Conservation (phyloP, 208 protist genomes). For the Trypanosoma scelopori region DNA sequence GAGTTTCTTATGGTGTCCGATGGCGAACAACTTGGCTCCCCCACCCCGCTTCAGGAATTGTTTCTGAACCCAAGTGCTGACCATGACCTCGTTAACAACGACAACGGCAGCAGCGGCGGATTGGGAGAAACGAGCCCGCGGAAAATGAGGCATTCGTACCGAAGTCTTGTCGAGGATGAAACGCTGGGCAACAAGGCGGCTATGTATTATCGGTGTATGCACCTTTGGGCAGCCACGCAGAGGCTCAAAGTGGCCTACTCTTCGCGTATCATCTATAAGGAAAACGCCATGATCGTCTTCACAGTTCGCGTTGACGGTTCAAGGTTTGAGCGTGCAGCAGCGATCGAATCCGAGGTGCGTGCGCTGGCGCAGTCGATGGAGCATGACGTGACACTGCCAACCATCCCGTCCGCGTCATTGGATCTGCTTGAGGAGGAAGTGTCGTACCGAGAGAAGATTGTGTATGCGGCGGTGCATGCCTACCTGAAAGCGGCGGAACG, state of each 20-base stretch:
- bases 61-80: slow-evolving; percentile 30
- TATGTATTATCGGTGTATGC: slow-evolving; percentile 81
- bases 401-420: slow-evolving; percentile 34
- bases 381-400: slow-evolving; percentile 39
- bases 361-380: slow-evolving; percentile 54
- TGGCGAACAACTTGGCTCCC: slow-evolving; percentile 78
- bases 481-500: slow-evolving; percentile 41
- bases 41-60: slow-evolving; percentile 47
- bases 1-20: slow-evolving; percentile 90
- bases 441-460: slow-evolving; percentile 63
- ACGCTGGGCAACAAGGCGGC: slow-evolving; percentile 54
- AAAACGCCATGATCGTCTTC: slow-evolving; percentile 86
- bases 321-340: slow-evolving; percentile 60
- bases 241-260: slow-evolving; percentile 83
- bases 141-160: slow-evolving; percentile 37
- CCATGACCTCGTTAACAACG: neutral
- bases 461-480: slow-evolving; percentile 58
- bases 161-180: slow-evolving; percentile 76
- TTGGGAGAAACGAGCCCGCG: slow-evolving; percentile 1
- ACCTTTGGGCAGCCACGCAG: slow-evolving; percentile 59
- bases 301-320: slow-evolving; percentile 62
- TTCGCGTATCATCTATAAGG: slow-evolving; percentile 77
- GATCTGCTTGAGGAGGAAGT: slow-evolving; percentile 48
- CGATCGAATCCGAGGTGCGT: slow-evolving; percentile 41
- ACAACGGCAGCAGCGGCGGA: slow-evolving; percentile 17